Base-by-base conservation (phyloP, 768 basidiomycete genomes). In the Termitomyces sp. region DNA sequence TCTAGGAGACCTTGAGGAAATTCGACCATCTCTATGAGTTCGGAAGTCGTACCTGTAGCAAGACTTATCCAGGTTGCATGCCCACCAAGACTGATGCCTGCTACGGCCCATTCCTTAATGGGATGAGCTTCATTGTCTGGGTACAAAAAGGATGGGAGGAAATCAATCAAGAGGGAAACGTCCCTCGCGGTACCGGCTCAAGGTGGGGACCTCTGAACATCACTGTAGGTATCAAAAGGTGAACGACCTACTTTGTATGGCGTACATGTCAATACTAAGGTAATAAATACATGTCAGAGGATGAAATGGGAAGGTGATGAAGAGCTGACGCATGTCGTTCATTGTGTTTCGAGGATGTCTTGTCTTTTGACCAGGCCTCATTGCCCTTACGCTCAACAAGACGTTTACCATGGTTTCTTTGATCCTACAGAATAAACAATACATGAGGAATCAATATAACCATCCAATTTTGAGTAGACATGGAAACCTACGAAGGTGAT, bases 41-140 rank as follows among this genome's bases (percentile, higher is more conserved):
- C 1, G 30, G 14, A 41, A 17, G 0, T 47, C 65, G 15, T 65
- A 73, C 79, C 78, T 59, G 73, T 71, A 21, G 78, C 64, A 35
- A 91, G 77, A 2, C 77, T 72, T 30, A 88, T 76, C 92, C 93
- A 95, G 0, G 88, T 77, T 0, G 90, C 78, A 65, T 97, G 92
- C 0, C 92, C 93, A 0, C 93, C 93, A 0, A 97, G 80, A 57
- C 87, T 90, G 60, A 87, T 76, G 0, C 93, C 93, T 0, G 81
- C 78, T 3, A 88, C 74, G 11, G 83, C 82, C 85, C 87, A 97
- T 54, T 82, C 77, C 6, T 71, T 75, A 37, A 95, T 77, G 14
- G 63, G 65, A 26, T 81, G 75, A 3, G 57, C 19, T 60, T 91
- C 84, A 11, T 72, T 82, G 12, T 70, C 59, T 0, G 92, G 90